phyloP scores from a whole-genome alignment of 2,329 filamentous ascomycete genomes.

The Colletotrichum filicis region DNA sequence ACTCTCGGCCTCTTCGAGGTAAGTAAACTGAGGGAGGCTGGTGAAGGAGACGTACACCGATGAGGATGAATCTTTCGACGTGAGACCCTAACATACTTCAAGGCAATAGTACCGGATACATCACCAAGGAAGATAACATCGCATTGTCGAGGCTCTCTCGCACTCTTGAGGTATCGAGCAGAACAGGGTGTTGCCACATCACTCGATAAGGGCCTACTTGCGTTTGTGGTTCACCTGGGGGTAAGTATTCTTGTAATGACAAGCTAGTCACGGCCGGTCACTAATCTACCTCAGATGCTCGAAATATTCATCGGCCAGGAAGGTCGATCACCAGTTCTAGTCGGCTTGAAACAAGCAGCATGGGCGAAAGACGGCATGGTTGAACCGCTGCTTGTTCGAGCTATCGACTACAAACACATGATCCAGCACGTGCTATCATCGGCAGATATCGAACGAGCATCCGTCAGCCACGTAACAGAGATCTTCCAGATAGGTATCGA shows the following conservation, averaged over 20 bases:
- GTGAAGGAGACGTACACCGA: no score
- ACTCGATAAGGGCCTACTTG: conserved; percentile 10
- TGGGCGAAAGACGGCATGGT: conserved; percentile 8
- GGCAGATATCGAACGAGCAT: background rate
- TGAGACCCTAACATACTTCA: background rate
- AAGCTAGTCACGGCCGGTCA: no score
- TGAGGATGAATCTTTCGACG: no score
- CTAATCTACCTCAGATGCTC: background rate
- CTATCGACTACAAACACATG: conserved; percentile 7
- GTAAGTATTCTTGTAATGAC: background rate
- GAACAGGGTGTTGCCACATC: conserved; percentile 15
- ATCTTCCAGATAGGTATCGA: conserved; percentile 11
- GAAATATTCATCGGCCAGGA: conserved; percentile 6
- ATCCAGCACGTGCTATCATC: background rate
- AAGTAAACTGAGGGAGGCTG: no score
- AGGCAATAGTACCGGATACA: conserved; percentile 14
- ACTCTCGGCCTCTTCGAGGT: conserved; percentile 28
- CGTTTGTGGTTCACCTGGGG: conserved; percentile 10
- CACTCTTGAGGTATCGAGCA: conserved; percentile 24
- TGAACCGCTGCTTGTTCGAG: conserved; percentile 13
- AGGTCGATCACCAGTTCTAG: background rate
- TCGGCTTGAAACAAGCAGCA: background rate
- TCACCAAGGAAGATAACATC: background rate
- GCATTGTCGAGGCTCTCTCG: conserved; percentile 18
- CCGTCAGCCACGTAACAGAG: background rate